Evolutionary conservation across 768 basidiomycete genomes (phyloP).

Genomic region (Daedaleopsis sinensis): DNA sequence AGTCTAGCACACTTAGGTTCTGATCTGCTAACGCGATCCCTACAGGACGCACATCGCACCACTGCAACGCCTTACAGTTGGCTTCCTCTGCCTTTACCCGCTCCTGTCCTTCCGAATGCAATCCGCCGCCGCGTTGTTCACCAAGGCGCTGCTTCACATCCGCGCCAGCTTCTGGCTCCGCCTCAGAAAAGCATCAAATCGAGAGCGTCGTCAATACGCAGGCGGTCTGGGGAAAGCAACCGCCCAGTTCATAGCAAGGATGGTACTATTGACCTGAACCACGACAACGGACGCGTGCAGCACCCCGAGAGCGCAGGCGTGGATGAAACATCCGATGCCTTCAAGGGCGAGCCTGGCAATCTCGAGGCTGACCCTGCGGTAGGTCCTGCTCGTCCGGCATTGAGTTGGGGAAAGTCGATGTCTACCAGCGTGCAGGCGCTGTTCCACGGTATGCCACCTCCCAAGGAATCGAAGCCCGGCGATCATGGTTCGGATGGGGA

Average conservation of each 20-base stretch:
- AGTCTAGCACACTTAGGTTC: neutral
- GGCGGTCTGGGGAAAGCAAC: too few species aligned
- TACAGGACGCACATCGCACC: conserved; percentile 13
- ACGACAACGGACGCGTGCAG: too few species aligned
- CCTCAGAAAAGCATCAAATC: neutral
- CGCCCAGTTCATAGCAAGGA: too few species aligned
- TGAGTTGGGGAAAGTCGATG: neutral
- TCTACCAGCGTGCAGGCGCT: conserved; percentile 14
- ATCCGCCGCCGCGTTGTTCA: conserved; percentile 8
- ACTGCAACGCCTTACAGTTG: conserved; percentile 7
- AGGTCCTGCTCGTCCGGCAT: neutral
- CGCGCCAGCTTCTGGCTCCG: neutral
- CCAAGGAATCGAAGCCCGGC: neutral
- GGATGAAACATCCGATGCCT: neutral
- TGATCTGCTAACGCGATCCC: neutral
- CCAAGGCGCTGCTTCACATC: neutral
- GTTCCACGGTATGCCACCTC: neutral
- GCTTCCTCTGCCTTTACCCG: conserved; percentile 17
- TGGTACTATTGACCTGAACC: too few species aligned
- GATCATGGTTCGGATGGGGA: conserved; percentile 2
- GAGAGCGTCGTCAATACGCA: too few species aligned
- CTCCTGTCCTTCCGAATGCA: conserved; percentile 11
- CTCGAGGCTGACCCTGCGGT: neutral
- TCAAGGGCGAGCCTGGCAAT: neutral
- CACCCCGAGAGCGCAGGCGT: neutral